phyloP scores from a whole-genome alignment of 441 rosid genomes.

The Metrosideros polymorpha region DNA sequence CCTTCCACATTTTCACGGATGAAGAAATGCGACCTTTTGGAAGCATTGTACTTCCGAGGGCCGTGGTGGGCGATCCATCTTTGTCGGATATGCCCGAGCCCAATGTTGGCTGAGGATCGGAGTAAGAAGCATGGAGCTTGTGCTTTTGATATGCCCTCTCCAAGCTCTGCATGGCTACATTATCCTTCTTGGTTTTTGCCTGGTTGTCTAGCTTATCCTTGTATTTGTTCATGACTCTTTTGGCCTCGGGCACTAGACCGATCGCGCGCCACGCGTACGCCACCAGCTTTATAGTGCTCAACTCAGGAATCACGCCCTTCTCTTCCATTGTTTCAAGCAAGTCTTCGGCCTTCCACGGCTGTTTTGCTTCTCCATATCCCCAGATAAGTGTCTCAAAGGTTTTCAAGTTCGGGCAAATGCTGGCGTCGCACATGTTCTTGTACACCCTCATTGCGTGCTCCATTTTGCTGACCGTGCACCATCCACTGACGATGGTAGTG shows the following conservation, averaged over 20 bases:
- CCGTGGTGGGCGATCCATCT: conserved; percentile 20
- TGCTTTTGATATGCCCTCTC: conserved; percentile 21
- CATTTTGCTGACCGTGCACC: conserved; percentile 83
- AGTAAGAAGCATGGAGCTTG: conserved; percentile 16
- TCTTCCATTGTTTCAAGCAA: conserved; percentile 58
- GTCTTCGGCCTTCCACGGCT: conserved; percentile 83
- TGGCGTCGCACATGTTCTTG: conserved; percentile 49
- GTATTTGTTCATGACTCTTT: conserved; percentile 21
- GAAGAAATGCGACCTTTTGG: conserved; percentile 10
- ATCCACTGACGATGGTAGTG: conserved; percentile 81
- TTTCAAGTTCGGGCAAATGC: conserved; percentile 61
- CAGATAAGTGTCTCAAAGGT: conserved; percentile 87
- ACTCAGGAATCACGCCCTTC: conserved; percentile 42
- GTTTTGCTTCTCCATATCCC: conserved; percentile 89
- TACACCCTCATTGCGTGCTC: conserved; percentile 55
- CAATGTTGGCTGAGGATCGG: conserved; percentile 14
- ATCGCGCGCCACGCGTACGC: conserved; percentile 74
- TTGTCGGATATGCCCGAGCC: conserved; percentile 8
- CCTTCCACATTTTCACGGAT: background rate
- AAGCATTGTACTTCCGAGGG: conserved; percentile 20
- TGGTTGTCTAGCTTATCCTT: background rate
- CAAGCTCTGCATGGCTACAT: conserved; percentile 18
- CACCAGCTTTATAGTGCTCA: conserved; percentile 53
- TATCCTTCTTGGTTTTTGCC: conserved; percentile 5
- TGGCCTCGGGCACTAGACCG: conserved; percentile 50